phyloP scores from a whole-genome alignment of 2,329 filamentous ascomycete species.

The Monilinia aucupariae region DNA sequence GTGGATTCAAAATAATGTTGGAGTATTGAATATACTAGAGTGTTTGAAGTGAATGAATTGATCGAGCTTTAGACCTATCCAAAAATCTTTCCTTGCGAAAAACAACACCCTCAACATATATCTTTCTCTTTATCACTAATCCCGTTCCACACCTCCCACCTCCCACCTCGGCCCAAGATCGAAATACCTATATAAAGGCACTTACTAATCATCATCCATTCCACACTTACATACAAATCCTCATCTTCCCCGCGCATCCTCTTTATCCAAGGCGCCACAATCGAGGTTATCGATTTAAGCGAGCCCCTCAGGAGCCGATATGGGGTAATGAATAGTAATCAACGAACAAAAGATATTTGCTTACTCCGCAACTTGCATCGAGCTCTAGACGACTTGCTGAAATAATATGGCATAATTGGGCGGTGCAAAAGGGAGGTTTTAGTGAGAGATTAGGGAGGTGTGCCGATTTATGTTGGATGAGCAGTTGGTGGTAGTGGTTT shows the following conservation, averaged over 20 bases:
- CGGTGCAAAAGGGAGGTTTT: rapidly evolving
- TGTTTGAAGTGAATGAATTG: too few relatives aligned
- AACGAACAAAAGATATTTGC: neutral
- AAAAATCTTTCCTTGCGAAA: neutral
- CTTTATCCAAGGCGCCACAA: conserved; percentile 5
- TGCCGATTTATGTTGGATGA: neutral
- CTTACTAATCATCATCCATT: conserved; percentile 1
- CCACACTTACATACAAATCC: neutral
- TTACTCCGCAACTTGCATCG: neutral
- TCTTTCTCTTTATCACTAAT: conserved; percentile 5
- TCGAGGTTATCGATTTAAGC: neutral
- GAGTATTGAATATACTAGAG: neutral
- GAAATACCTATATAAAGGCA: neutral
- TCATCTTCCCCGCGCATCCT: neutral
- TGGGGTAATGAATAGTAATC: conserved; percentile 10
- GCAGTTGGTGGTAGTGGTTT: neutral
- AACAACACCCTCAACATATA: neutral
- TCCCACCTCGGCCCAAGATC: neutral
- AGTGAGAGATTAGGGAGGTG: neutral
- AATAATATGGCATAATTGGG: neutral
- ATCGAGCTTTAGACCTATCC: neutral
- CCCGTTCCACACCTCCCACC: neutral
- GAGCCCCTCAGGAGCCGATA: neutral
- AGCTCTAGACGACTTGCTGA: neutral
- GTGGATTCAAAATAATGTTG: neutral